phyloP scores from a whole-genome alignment of 108 stramenopile genomes.

The Nitzschia sp. region DNA sequence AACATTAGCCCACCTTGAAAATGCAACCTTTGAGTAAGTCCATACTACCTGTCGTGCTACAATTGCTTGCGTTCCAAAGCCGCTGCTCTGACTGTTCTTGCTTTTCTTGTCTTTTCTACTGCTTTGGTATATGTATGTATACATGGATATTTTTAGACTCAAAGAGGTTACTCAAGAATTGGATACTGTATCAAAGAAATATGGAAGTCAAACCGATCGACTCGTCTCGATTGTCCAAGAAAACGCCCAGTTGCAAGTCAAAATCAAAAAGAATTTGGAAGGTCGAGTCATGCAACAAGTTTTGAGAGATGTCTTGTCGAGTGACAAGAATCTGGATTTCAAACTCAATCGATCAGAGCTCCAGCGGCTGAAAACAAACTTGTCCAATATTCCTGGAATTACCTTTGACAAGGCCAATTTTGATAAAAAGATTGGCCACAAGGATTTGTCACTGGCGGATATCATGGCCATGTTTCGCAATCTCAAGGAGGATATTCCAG shows the following conservation, averaged over 20 bases:
- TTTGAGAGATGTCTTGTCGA: slow-evolving; percentile 7
- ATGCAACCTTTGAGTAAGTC: slow-evolving; percentile 13
- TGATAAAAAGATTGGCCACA: not conserved
- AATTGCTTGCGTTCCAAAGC: too few relatives aligned
- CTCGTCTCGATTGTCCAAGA: slow-evolving; percentile 29
- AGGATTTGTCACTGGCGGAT: slow-evolving; percentile 24
- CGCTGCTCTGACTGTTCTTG: too few relatives aligned
- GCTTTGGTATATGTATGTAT: too few relatives aligned
- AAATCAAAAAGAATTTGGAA: slow-evolving; percentile 35
- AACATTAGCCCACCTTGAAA: slow-evolving; percentile 19
- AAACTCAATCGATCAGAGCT: slow-evolving; percentile 15
- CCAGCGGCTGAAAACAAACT: slow-evolving; percentile 18
- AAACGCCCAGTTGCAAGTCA: slow-evolving; percentile 14
- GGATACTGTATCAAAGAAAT: not conserved
- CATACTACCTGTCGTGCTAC: too few relatives aligned
- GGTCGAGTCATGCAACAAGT: slow-evolving; percentile 36
- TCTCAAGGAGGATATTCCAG: slow-evolving; percentile 26
- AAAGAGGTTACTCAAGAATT: slow-evolving; percentile 9
- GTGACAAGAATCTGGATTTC: slow-evolving; percentile 32
- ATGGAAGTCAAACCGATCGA: slow-evolving; percentile 29
- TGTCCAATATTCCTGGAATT: slow-evolving; percentile 26
- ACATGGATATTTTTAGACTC: slow-evolving; percentile 13
- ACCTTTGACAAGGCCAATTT: slow-evolving; percentile 35
- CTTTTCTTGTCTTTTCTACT: too few relatives aligned
- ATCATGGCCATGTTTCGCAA: slow-evolving; percentile 44